phyloP scores from a whole-genome alignment of 306 rosid species.

The Argentina anserina region DNA sequence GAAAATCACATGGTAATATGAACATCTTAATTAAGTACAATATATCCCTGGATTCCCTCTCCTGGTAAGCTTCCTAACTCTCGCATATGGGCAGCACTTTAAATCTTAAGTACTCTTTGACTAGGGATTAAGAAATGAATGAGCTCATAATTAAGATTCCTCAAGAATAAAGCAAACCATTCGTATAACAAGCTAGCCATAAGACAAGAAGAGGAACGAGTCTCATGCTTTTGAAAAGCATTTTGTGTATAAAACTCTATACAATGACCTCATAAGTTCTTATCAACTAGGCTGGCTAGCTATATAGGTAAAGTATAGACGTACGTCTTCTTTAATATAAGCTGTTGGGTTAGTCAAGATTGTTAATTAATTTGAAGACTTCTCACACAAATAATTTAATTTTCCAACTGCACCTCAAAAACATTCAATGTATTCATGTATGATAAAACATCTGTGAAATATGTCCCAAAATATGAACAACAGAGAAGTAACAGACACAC shows the following conservation, averaged over 20 bases:
- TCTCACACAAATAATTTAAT: neutral
- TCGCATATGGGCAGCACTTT: neutral
- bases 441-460: neutral
- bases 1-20: neutral
- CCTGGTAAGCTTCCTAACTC: neutral
- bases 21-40: neutral
- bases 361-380: neutral
- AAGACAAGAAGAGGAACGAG: neutral
- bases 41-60: neutral
- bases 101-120: neutral
- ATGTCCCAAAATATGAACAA: neutral
- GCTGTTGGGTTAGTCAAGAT: neutral
- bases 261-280: neutral
- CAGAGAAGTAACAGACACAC: neutral
- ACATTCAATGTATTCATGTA: neutral
- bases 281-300: neutral
- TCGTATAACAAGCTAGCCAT: neutral
- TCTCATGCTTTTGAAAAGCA: neutral
- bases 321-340: neutral
- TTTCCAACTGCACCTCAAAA: neutral
- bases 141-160: neutral
- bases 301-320: too few species aligned
- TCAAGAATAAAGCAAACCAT: neutral
- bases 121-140: neutral
- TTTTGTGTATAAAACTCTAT: neutral